phyloP scores from a whole-genome alignment of 352 stramenopile species.

The Phytophthora citricola region DNA sequence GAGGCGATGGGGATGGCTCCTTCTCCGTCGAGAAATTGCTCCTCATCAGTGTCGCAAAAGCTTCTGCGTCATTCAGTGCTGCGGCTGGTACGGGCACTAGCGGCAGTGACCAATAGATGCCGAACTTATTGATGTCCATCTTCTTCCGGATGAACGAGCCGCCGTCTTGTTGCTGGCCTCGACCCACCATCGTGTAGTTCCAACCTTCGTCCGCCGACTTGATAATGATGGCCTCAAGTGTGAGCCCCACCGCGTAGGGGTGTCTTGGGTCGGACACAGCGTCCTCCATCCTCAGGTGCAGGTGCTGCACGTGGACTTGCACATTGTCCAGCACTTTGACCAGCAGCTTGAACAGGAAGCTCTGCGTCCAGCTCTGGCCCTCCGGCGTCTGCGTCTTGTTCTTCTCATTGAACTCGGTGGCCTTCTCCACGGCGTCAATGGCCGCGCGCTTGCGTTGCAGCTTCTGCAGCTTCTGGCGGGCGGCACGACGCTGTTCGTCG shows the following conservation, averaged over 20 bases:
- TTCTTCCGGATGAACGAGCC: constrained; percentile 76
- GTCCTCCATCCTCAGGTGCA: constrained; percentile 81
- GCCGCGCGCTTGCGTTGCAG: constrained; percentile 81
- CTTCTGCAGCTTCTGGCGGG: constrained; percentile 54
- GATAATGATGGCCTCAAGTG: constrained; percentile 80
- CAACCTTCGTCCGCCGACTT: constrained; percentile 82
- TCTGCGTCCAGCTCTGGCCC: constrained; percentile 66
- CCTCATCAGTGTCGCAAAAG: constrained; percentile 78
- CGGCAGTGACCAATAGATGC: constrained; percentile 79
- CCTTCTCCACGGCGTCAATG: constrained; percentile 80
- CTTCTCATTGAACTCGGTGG: constrained; percentile 66
- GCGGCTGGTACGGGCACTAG: constrained; percentile 51
- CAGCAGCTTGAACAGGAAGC: constrained; percentile 80
- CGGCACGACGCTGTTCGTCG: constrained; percentile 32
- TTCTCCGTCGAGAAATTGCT: constrained; percentile 49
- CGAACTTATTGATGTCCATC: constrained; percentile 84
- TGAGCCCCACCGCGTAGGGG: constrained; percentile 74
- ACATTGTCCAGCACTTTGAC: constrained; percentile 89
- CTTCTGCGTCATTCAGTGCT: constrained; percentile 56
- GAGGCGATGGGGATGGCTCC: constrained; percentile 9
- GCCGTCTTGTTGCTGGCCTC: constrained; percentile 31
- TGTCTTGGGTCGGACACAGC: constrained; percentile 46
- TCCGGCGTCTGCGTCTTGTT: constrained; percentile 28
- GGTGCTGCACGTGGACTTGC: constrained; percentile 79
- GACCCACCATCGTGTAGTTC: constrained; percentile 87